Base-by-base conservation (phyloP, 441 rosid genomes). In the Populus trichocarpa region DNA sequence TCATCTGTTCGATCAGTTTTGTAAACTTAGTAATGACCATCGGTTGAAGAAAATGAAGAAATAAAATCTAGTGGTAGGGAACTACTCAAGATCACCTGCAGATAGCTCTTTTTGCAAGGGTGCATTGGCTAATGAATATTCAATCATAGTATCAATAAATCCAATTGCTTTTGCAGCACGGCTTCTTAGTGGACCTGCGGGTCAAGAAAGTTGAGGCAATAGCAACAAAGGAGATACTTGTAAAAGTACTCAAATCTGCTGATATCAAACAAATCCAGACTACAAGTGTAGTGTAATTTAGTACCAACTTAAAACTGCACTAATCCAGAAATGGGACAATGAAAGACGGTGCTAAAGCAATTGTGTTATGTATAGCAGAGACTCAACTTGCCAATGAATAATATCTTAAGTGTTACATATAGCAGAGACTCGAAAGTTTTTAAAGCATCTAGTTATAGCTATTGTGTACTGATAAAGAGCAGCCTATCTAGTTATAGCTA, bases 91-190 rank as follows among this genome's bases (percentile, higher is more conserved):
- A 71, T 84, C 74, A 93, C 97, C 97, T 81, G 98, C 96, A 6
- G 91, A 85, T 18, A 93, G 89, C 72, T 93, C 94, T 76, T 93
- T 93, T 83, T 90, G 98, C 66, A 93, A 81, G 71, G 98, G 98
- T 0, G 93, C 92, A 79, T 93, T 92, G 35, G 85, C 87, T 73
- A 85, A 74, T 20, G 98, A 90, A 78, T 93, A 93, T 26, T 92
- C 92, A 0, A 93, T 93, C 94, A 92, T 93, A 33, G 80, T 93
- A 68, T 92, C 98, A 22, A 93, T 90, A 83, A 93, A 93, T 8
- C 97, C 98, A 28, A 93, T 93, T 75, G 98, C 98, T 81, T 90
- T 92, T 26, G 98, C 98, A 73, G 98, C 98, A 73, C 98, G 85
- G 75, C 97, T 92, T 85, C 97, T 80, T 74, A 93, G 85, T 11